phyloP scores from a whole-genome alignment of 805 yeast species.

The Cyberlindnera maritima region DNA sequence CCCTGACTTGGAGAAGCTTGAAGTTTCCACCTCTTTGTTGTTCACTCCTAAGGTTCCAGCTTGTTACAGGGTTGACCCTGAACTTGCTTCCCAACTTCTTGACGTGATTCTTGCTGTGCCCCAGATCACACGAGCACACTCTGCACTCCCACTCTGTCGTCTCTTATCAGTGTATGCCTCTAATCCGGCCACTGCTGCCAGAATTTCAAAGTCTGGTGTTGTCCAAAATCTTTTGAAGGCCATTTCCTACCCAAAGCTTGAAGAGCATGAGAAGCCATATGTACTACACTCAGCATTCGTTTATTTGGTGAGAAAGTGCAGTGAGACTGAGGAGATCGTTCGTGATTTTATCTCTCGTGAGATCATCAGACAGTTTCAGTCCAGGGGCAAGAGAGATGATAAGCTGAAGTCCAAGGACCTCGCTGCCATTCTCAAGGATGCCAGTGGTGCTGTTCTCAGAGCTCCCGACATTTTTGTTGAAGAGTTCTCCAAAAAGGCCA shows the following conservation, averaged over 20 bases:
- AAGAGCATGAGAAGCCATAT: slow-evolving; percentile 36
- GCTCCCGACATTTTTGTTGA: slow-evolving; percentile 49
- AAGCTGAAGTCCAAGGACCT: slow-evolving; percentile 43
- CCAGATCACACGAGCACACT: slow-evolving; percentile 39
- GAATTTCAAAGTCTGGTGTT: slow-evolving; percentile 45
- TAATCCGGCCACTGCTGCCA: slow-evolving; percentile 36
- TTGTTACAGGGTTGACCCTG: slow-evolving; percentile 25
- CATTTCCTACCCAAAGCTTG: slow-evolving; percentile 32
- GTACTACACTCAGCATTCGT: slow-evolving; percentile 48
- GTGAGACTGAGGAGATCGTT: slow-evolving; percentile 57
- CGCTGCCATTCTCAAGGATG: slow-evolving; percentile 45
- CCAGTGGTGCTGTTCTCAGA: slow-evolving; percentile 43
- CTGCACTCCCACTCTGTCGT: slow-evolving; percentile 54
- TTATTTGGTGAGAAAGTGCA: slow-evolving; percentile 61
- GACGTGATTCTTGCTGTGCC: slow-evolving; percentile 40
- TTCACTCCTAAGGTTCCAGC: slow-evolving; percentile 19
- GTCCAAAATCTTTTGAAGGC: slow-evolving; percentile 45
- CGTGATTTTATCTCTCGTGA: slow-evolving; percentile 49
- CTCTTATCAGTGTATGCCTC: slow-evolving; percentile 53
- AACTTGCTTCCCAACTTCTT: slow-evolving; percentile 36
- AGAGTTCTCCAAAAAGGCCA: slow-evolving; percentile 38
- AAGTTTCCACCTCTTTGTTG: slow-evolving; percentile 16
- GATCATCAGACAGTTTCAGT: slow-evolving; percentile 41
- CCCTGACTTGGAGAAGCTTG: slow-evolving; percentile 42
- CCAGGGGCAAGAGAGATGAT: slow-evolving; percentile 28